Conservation (phyloP, 1,284 basidiomycete genomes). For the Blastosporella zonata region DNA sequence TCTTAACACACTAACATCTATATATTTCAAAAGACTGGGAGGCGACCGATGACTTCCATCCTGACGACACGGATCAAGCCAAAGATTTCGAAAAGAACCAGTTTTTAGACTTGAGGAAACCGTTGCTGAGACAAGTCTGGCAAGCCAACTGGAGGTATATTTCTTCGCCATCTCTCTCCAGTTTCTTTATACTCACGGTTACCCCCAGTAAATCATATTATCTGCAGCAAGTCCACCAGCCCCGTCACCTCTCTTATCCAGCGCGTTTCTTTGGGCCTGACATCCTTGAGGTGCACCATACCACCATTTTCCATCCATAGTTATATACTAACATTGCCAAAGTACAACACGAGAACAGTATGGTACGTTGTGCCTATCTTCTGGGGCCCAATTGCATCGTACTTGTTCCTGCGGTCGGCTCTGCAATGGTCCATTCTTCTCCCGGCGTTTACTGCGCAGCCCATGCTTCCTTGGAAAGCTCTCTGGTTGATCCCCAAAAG, state of each 20-base stretch:
- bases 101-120: slow-evolving; percentile 90
- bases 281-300: slow-evolving; percentile 67
- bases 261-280: slow-evolving; percentile 86
- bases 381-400: slow-evolving; percentile 87
- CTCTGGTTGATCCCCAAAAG: slow-evolving; percentile 44
- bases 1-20: not conserved
- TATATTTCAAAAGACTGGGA: slow-evolving; percentile 65
- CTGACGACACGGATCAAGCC: slow-evolving; percentile 78
- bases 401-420: slow-evolving; percentile 79
- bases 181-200: not conserved
- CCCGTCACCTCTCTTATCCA: slow-evolving; percentile 84
- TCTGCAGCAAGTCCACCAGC: slow-evolving; percentile 94
- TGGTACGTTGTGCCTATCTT: slow-evolving; percentile 95
- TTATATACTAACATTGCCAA: slow-evolving; percentile 1
- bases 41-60: slow-evolving; percentile 84
- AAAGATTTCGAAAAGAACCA: slow-evolving; percentile 85
- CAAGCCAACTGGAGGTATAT: slow-evolving; percentile 72
- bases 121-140: slow-evolving; percentile 86
- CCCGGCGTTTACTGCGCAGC: slow-evolving; percentile 53
- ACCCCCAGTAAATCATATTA: slow-evolving; percentile 86
- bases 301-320: not conserved
- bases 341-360: slow-evolving; percentile 83
- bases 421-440: slow-evolving; percentile 77
- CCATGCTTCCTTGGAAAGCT: slow-evolving; percentile 50
- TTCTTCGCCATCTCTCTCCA: not conserved